Percentiles rank a stretch among this genome's conserved stretches.
Conservation (phyloP, 1,284 basidiomycete genomes). For the Ceratobasidium sp. region DNA sequence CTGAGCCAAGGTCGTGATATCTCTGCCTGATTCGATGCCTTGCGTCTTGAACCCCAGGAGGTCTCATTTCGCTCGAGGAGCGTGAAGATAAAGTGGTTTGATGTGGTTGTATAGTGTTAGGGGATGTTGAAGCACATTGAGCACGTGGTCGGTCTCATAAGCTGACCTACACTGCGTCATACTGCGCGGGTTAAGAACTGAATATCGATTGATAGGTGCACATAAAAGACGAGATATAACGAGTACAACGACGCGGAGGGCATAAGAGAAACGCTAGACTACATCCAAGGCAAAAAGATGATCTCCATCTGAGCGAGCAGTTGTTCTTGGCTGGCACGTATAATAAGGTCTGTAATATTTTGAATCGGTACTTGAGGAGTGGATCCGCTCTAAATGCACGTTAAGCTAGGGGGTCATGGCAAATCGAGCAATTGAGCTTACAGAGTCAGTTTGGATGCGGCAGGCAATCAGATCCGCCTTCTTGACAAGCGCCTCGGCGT, state of each 20-base stretch:
- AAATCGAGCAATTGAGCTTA: conserved; percentile 56
- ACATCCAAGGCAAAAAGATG: conserved; percentile 42
- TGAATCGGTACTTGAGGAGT: conserved; percentile 40
- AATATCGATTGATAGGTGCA: neutral
- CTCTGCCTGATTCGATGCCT: conserved; percentile 23
- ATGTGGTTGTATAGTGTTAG: neutral
- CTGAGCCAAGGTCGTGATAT: conserved; percentile 36
- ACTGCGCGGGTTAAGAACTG: neutral
- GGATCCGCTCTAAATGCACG: conserved; percentile 1
- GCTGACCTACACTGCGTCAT: conserved; percentile 6
- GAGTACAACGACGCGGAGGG: neutral
- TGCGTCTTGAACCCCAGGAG: conserved; percentile 23
- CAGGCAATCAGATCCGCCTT: conserved; percentile 89
- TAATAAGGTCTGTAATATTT: conserved; percentile 41
- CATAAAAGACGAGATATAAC: neutral
- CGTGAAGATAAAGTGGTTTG: neutral
- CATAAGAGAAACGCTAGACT: neutral
- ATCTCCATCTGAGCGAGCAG: conserved; percentile 44
- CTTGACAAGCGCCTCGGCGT: conserved; percentile 87
- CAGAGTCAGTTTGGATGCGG: conserved; percentile 85
- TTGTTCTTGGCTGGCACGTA: conserved; percentile 43
- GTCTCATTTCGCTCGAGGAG: neutral
- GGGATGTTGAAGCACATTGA: neutral
- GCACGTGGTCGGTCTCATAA: neutral
- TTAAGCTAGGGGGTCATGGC: neutral